These are phyloP conservation scores for Yamadazyma kanchanaburiensis DNA, from an alignment of 1,139 yeast genomes.

Conservation along the genomic window DNA sequence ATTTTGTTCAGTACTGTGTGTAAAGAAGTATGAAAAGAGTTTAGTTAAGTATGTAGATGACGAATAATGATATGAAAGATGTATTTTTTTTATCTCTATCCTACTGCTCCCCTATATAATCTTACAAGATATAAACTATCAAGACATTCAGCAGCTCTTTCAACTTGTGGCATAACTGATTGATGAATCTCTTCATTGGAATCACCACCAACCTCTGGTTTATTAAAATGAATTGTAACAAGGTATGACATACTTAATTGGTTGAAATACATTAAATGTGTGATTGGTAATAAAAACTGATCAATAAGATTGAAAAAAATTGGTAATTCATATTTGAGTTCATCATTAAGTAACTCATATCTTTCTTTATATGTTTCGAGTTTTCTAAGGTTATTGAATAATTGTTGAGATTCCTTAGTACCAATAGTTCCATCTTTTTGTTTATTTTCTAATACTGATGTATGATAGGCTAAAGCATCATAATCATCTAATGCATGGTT, in stretches of 20 bases:
- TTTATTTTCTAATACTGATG: constrained; percentile 22
- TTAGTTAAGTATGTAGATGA: too few relatives aligned
- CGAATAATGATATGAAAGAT: too few relatives aligned
- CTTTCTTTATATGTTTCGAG: constrained; percentile 22
- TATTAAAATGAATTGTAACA: constrained; percentile 10
- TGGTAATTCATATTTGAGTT: constrained; percentile 39
- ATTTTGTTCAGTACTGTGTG: constrained; percentile 41
- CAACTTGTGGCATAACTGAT: too few relatives aligned
- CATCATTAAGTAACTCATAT: constrained; percentile 27
- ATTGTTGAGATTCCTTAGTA: constrained; percentile 25
- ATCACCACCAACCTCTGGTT: too few relatives aligned
- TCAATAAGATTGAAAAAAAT: constrained; percentile 27
- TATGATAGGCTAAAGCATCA: constrained; percentile 25
- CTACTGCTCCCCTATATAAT: too few relatives aligned
- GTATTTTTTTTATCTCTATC: too few relatives aligned
- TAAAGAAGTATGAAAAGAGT: constrained; percentile 20
- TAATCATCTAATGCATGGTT: constrained; percentile 32
- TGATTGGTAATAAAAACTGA: constrained; percentile 7
- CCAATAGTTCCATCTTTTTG: constrained; percentile 21
- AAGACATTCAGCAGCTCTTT: too few relatives aligned
- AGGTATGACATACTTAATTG: constrained; percentile 29
- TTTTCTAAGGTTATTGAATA: constrained; percentile 30
- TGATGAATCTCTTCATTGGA: too few relatives aligned
- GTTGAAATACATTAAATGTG: constrained; percentile 6
- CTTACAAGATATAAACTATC: too few relatives aligned